phyloP scores from a whole-genome alignment of 202 grass and related monocot genomes.

The Zizania palustris region DNA sequence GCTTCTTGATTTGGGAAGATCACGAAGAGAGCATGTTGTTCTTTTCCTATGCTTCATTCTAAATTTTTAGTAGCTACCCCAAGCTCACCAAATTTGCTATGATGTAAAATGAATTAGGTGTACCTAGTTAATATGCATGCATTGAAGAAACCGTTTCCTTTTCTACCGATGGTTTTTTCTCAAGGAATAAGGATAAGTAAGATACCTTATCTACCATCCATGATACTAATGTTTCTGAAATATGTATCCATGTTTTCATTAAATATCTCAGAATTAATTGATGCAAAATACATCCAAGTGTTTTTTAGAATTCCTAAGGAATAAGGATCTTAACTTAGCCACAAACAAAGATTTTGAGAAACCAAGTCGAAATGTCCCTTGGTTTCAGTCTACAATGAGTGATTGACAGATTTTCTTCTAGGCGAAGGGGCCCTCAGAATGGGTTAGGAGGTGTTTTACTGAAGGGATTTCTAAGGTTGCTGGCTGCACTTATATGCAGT shows the following conservation, averaged over 20 bases:
- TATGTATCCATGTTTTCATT: neutral
- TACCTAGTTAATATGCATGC: constrained; percentile 87
- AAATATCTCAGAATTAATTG: neutral
- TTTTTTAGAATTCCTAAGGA: constrained; percentile 13
- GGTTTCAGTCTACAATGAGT: no score
- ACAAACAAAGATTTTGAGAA: constrained; percentile 31
- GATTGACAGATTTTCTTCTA: no score
- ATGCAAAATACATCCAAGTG: neutral
- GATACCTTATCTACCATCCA: neutral
- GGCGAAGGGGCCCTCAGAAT: no score
- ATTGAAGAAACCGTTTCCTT: constrained; percentile 89
- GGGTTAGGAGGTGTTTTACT: no score
- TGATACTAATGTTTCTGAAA: neutral
- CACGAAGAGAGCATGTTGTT: neutral
- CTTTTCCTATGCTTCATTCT: neutral
- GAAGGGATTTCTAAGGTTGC: no score
- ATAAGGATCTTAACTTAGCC: neutral
- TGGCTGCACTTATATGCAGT: no score
- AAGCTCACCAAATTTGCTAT: neutral
- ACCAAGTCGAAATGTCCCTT: no score
- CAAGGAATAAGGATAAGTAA: constrained; percentile 80
- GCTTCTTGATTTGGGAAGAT: constrained; percentile 17
- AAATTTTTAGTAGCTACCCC: neutral
- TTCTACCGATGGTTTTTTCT: constrained; percentile 83
- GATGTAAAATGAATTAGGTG: constrained; percentile 50